Base-by-base conservation (phyloP, 2,329 filamentous ascomycete species). In the Dactylonectria estremocensis region DNA sequence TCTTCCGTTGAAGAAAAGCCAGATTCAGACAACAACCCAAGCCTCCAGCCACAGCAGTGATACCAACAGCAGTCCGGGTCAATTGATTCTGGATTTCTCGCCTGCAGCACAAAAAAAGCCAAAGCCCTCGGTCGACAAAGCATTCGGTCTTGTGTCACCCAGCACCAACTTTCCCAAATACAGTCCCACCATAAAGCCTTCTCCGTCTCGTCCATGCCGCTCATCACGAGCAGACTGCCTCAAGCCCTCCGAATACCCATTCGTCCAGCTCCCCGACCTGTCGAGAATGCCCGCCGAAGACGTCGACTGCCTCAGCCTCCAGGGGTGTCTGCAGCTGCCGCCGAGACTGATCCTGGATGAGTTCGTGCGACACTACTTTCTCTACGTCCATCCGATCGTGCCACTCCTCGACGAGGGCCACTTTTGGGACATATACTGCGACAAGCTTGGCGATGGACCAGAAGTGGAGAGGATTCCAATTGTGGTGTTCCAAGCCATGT, bases 281-380 rank as follows among this genome's bases (percentile, higher is more conserved):
- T 65, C 69, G 43, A 80, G 79, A 59, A 80, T 84, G 54, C 80
- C 83, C 55, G 79, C 81, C 1, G 83, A 86, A 68, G 84, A 86
- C 69, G 80, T 85, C 65, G 83, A 82, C 65, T 86, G 82, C 66
- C 77, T 87, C 37, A 80, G 83, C 56, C 77, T 81, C 1, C 71
- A 65, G 28, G 71, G 69, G 3, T 73, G 71, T n/a, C 50, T 73
- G 16, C 71, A 64, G 31, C 61, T 73, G 2, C 71, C 71, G 1
- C 61, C 71, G 8, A 73, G 72, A 33, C 66, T 69, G 0, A 71
- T 73, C 2, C 69, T 73, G 11, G 71, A 73, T 43, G 61, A 73
- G 7, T 73, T 73, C 9, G 40, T 73, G 11, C 55, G 69, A 22
- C 69, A 69, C 22, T 73, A 73, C 3, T 73, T 73, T 10, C 48